Percentiles rank a stretch among this genome's conserved stretches.
These are phyloP conservation scores for Boeremia lycopersici DNA, from an alignment of 2,329 filamentous ascomycete species.

Conservation along the genomic window DNA sequence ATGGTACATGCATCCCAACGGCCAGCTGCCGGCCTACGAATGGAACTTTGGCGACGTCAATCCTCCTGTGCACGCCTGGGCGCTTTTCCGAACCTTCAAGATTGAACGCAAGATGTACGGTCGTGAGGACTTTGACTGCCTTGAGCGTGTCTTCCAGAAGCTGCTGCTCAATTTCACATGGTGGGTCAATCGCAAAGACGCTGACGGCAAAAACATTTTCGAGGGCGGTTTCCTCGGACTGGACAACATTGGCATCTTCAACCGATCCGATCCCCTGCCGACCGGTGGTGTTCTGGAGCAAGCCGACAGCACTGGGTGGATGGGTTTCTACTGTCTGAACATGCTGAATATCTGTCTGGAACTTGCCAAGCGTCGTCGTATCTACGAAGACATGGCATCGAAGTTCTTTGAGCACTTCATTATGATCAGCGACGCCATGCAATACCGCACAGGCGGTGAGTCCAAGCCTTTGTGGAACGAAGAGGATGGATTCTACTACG, in stretches of 20 bases:
- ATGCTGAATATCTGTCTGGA: slow-evolving; percentile 98
- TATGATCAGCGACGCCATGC: slow-evolving; percentile 96
- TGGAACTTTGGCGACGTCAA: slow-evolving; percentile 99
- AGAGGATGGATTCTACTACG: slow-evolving; percentile 96
- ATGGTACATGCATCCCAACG: slow-evolving; percentile 99
- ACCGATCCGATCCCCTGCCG: slow-evolving; percentile 90
- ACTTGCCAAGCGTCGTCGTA: slow-evolving; percentile 90
- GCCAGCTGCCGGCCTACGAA: slow-evolving; percentile 89
- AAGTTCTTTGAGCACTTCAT: slow-evolving; percentile 99
- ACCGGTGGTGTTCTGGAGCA: slow-evolving; percentile 94
- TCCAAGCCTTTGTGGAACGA: slow-evolving; percentile 95
- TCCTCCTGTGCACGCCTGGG: slow-evolving; percentile 94
- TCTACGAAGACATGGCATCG: slow-evolving; percentile 94
- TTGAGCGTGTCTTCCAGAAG: slow-evolving; percentile 97
- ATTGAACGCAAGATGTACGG: slow-evolving; percentile 98
- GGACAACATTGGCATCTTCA: slow-evolving; percentile 97
- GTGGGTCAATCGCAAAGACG: slow-evolving; percentile 98
- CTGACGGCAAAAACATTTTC: slow-evolving; percentile 94
- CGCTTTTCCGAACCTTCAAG: slow-evolving; percentile 94
- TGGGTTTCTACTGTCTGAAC: slow-evolving; percentile 95
- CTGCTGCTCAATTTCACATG: slow-evolving; percentile 95
- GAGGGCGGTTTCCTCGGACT: slow-evolving; percentile 94
- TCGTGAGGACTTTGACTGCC: slow-evolving; percentile 89
- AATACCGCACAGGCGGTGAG: slow-evolving; percentile 68
- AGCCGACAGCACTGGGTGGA: slow-evolving; percentile 97